Conservation (phyloP, 345 rosid species). For the Populus pruinosa region DNA sequence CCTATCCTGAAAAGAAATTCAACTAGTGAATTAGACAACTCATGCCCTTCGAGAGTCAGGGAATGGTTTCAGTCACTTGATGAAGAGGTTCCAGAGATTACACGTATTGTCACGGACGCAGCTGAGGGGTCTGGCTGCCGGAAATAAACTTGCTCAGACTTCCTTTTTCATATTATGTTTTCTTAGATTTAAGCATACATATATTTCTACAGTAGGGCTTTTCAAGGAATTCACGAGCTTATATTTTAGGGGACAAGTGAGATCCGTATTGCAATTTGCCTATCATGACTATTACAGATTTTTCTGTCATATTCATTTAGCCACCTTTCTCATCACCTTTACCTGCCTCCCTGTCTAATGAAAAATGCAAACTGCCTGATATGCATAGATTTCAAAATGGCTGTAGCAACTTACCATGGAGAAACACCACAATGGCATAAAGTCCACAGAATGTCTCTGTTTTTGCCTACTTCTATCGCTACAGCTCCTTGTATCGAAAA, state of each 20-base stretch:
- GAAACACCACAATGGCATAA: no score
- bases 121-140: conserved; percentile 3
- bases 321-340: background rate
- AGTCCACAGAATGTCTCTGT: background rate
- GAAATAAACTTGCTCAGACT: conserved; percentile 3
- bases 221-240: no score
- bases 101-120: background rate
- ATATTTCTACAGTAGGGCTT: no score
- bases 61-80: conserved; percentile 1
- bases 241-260: no score
- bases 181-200: no score
- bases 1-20: background rate
- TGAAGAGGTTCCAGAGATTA: background rate
- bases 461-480: no score
- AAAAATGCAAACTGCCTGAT: no score
- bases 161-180: no score
- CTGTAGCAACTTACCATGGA: no score
- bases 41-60: background rate
- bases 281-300: no score
- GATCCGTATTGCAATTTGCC: no score
- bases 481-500: background rate
- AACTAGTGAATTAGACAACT: conserved; percentile 4
- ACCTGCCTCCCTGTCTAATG: background rate
- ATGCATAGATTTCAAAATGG: no score
- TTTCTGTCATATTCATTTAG: background rate